Evolutionary conservation across 2,329 filamentous ascomycete genomes (phyloP).

Genomic region (Escovopsis sp.): DNA sequence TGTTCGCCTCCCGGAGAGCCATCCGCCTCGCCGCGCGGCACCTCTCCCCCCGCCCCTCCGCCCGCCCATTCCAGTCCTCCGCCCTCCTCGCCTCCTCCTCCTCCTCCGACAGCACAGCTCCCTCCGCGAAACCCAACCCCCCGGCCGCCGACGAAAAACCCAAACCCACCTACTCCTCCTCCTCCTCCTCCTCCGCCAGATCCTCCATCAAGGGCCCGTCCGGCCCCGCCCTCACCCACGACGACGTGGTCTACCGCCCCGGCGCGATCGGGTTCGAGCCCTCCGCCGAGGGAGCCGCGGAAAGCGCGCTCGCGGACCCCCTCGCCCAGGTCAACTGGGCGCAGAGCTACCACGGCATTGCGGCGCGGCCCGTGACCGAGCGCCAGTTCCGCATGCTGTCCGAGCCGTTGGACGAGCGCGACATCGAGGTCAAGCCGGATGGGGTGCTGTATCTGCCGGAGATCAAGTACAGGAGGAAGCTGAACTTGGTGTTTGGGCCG

Average conservation of each 20-base stretch:
- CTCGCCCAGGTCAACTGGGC: slow-evolving; percentile 60
- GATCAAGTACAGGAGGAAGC: slow-evolving; percentile 88
- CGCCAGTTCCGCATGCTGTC: slow-evolving; percentile 56
- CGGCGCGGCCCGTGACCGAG: slow-evolving; percentile 50
- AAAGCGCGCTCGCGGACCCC: slow-evolving; percentile 3
- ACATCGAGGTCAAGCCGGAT: slow-evolving; percentile 95
- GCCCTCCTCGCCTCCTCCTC: slow-evolving; percentile 11
- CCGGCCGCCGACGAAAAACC: neutral
- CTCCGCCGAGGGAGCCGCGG: slow-evolving; percentile 1
- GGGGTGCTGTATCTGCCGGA: slow-evolving; percentile 92
- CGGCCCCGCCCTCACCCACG: slow-evolving; percentile 1
- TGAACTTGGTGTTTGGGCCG: slow-evolving; percentile 85
- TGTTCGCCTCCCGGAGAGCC: slow-evolving; percentile 14
- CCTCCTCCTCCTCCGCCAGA: neutral
- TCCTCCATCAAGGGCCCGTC: neutral
- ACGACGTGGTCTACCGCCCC: slow-evolving; percentile 6
- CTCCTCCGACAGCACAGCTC: slow-evolving; percentile 10
- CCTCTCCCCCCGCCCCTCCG: slow-evolving; percentile 6
- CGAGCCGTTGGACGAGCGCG: slow-evolving; percentile 48
- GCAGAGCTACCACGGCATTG: slow-evolving; percentile 68
- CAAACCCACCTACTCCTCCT: neutral
- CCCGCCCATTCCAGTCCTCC: slow-evolving; percentile 8
- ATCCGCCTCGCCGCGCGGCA: slow-evolving; percentile 10
- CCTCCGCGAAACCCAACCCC: neutral
- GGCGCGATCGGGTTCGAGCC: slow-evolving; percentile 7